A percentile compares a stretch with the other conserved stretches of the same genome.
Evolutionary conservation across 2,329 filamentous ascomycete species (phyloP).

Genomic region (Penicillium sp.): DNA sequence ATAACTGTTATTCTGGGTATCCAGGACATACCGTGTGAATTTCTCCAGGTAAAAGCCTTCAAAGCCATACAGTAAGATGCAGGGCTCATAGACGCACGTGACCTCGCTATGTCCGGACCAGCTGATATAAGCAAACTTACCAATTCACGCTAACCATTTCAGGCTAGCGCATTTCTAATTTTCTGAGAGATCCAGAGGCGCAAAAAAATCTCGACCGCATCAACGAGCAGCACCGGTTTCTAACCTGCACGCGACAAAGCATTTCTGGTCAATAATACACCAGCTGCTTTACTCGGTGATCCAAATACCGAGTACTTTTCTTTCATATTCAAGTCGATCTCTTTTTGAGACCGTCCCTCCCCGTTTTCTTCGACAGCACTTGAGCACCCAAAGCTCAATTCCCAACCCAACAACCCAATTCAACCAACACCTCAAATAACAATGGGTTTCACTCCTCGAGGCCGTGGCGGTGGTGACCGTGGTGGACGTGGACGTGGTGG

Average conservation of each 20-base stretch:
- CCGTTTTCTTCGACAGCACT: conserved; percentile 14
- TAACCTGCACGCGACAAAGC: conserved; percentile 29
- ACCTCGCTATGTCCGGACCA: conserved; percentile 11
- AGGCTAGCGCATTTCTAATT: conserved; percentile 35
- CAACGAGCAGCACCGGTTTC: conserved; percentile 36
- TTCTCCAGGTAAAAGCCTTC: neutral
- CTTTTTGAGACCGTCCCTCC: conserved; percentile 9
- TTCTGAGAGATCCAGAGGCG: conserved; percentile 39
- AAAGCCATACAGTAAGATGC: neutral
- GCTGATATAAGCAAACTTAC: conserved; percentile 24
- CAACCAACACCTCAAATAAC: conserved; percentile 15
- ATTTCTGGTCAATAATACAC: conserved; percentile 22
- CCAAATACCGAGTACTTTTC: conserved; percentile 10
- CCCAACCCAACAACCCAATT: conserved; percentile 10
- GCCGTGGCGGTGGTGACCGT: conserved; percentile 18
- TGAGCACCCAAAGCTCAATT: conserved; percentile 23
- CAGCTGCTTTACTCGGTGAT: conserved; percentile 22
- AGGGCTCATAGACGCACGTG: conserved; percentile 30
- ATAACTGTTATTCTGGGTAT: neutral
- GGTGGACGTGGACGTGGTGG: conserved; percentile 22
- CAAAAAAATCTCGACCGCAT: conserved; percentile 39
- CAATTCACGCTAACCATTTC: neutral
- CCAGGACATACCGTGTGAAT: neutral
- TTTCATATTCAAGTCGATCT: conserved; percentile 11
- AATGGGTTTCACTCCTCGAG: conserved; percentile 35